These are phyloP conservation scores for Prunus campanulata DNA, from an alignment of 306 rosid genomes.

Conservation along the genomic window DNA sequence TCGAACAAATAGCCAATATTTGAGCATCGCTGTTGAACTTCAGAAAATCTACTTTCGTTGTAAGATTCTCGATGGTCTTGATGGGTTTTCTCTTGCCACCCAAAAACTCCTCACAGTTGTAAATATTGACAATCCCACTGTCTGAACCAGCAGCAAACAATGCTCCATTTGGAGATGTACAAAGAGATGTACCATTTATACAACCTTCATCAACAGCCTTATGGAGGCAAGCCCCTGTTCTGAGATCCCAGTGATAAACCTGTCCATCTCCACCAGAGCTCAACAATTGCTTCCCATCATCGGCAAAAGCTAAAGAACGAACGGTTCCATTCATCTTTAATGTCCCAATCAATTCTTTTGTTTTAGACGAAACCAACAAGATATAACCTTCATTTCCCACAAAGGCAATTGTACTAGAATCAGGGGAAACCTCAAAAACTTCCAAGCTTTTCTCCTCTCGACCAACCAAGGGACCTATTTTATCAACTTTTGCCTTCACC, in stretches of 20 bases:
- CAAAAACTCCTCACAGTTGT: constrained; percentile 51
- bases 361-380: constrained; percentile 76
- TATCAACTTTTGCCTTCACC: constrained; percentile 71
- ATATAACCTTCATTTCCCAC: constrained; percentile 91
- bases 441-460: constrained; percentile 96
- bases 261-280: constrained; percentile 91
- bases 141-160: constrained; percentile 63
- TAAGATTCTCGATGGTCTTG: constrained; percentile 49
- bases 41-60: constrained; percentile 50
- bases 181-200: constrained; percentile 44
- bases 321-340: constrained; percentile 89
- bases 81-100: constrained; percentile 65
- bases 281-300: constrained; percentile 65
- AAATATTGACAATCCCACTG: constrained; percentile 54
- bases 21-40: constrained; percentile 58
- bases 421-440: constrained; percentile 79
- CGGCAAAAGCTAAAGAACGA: constrained; percentile 77
- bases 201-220: constrained; percentile 66
- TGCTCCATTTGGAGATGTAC: constrained; percentile 48
- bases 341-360: constrained; percentile 78
- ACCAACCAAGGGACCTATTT: constrained; percentile 86
- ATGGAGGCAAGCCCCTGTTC: constrained; percentile 76
- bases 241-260: constrained; percentile 88
- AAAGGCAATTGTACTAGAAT: constrained; percentile 80
- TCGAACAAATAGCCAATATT: constrained; percentile 65